Conservation (phyloP, 2,329 filamentous ascomycete species). For the Drechslerella dactyloides region DNA sequence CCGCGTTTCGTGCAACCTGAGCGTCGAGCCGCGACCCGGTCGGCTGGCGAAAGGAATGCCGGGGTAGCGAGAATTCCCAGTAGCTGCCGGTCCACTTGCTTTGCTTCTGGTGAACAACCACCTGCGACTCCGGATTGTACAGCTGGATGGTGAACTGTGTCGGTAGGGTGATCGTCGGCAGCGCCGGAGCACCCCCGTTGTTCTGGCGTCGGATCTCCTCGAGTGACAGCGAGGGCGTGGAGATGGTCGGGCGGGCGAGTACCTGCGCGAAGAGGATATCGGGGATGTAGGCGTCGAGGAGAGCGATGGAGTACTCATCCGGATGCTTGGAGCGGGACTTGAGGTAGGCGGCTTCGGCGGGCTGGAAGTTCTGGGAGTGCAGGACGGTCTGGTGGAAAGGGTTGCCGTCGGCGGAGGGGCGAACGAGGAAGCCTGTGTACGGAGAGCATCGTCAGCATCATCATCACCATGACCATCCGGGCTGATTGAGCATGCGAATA, state of each 20-base stretch:
- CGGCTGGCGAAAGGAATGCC: slow-evolving; percentile 80
- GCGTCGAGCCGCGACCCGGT: slow-evolving; percentile 76
- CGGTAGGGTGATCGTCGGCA: slow-evolving; percentile 71
- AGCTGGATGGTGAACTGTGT: slow-evolving; percentile 82
- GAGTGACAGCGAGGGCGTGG: slow-evolving; percentile 78
- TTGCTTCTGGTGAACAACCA: slow-evolving; percentile 72
- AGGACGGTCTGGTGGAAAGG: slow-evolving; percentile 61
- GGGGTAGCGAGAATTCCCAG: slow-evolving; percentile 93
- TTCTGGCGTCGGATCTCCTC: slow-evolving; percentile 77
- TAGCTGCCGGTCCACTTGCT: slow-evolving; percentile 79
- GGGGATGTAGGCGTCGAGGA: slow-evolving; percentile 80
- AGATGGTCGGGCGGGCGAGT: slow-evolving; percentile 81
- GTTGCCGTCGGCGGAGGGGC: slow-evolving; percentile 57
- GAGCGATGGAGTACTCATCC: slow-evolving; percentile 84
- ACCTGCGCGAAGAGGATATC: slow-evolving; percentile 89
- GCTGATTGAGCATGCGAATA: no score
- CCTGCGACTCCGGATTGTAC: slow-evolving; percentile 89
- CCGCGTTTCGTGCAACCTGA: slow-evolving; percentile 47
- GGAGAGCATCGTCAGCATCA: slow-evolving; percentile 21
- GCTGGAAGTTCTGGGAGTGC: slow-evolving; percentile 75
- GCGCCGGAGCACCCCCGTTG: slow-evolving; percentile 70
- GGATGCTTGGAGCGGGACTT: slow-evolving; percentile 75
- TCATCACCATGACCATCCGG: background rate
- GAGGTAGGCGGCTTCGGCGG: slow-evolving; percentile 79
- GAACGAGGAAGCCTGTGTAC: slow-evolving; percentile 53